A percentile compares a stretch with the other conserved stretches of the same genome.
These are phyloP conservation scores for Blastobotrys serpentis DNA, from an alignment of 1,139 yeast genomes.

Conservation along the genomic window DNA sequence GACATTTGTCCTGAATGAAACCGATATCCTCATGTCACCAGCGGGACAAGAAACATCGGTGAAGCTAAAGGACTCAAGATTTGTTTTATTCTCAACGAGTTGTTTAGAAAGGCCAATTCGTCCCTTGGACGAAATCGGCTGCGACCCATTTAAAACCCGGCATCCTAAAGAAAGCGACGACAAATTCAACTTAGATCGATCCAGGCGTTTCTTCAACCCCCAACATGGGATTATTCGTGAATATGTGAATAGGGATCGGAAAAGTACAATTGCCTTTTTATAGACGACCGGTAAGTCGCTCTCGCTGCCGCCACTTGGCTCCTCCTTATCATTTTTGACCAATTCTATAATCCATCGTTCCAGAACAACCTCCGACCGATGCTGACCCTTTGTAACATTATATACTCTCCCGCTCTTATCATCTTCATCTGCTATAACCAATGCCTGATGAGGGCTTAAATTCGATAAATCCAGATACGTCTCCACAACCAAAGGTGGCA, in stretches of 20 bases:
- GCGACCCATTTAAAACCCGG: constrained; percentile 70
- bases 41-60: constrained; percentile 69
- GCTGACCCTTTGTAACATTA: constrained; percentile 47
- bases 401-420: constrained; percentile 47
- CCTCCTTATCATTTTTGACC: constrained; percentile 54
- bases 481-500: constrained; percentile 84
- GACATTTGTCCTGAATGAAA: constrained; percentile 72
- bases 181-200: constrained; percentile 42
- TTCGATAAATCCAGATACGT: constrained; percentile 72
- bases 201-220: constrained; percentile 48
- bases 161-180: constrained; percentile 51
- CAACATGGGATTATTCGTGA: constrained; percentile 70
- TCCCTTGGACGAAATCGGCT: constrained; percentile 77
- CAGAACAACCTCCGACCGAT: constrained; percentile 76
- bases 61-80: constrained; percentile 59
- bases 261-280: constrained; percentile 69
- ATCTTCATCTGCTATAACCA: constrained; percentile 46
- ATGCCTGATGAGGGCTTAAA: constrained; percentile 58
- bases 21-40: constrained; percentile 72
- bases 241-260: constrained; percentile 71
- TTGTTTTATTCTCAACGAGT: constrained; percentile 49
- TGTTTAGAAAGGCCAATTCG: constrained; percentile 78
- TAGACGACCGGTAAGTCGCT: constrained; percentile 65
- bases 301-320: constrained; percentile 58
- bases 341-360: constrained; percentile 92